A percentile compares a stretch with the other conserved stretches of the same genome.
These are phyloP conservation scores for Diphasiastrum complanatum DNA, from an alignment of 83 land plant genomes.

Conservation along the genomic window DNA sequence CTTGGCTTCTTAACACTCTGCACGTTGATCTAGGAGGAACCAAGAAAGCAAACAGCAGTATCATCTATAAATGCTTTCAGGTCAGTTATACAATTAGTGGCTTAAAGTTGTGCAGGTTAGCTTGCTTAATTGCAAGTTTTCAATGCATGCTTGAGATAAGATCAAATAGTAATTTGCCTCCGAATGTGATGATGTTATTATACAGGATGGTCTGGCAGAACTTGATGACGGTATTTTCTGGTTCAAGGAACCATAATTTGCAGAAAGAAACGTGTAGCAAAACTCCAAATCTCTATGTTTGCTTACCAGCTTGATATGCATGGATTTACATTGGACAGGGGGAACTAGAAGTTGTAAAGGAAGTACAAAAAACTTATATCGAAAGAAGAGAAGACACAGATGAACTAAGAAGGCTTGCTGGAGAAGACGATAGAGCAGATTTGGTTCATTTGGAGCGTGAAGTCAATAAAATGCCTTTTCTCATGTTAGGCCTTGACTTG, in stretches of 20 bases:
- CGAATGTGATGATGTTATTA: too few relatives aligned
- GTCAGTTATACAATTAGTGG: constrained; percentile 25
- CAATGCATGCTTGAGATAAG: too few relatives aligned
- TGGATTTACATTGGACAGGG: constrained; percentile 75
- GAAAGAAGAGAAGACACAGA: constrained; percentile 38
- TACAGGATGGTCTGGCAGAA: too few relatives aligned
- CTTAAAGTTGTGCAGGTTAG: neutral
- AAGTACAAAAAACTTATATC: constrained; percentile 39
- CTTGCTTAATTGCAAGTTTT: too few relatives aligned
- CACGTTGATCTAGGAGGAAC: constrained; percentile 73
- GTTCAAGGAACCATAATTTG: too few relatives aligned
- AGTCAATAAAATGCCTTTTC: constrained; percentile 72
- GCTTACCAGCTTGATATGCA: too few relatives aligned
- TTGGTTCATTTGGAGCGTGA: constrained; percentile 38
- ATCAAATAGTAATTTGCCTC: too few relatives aligned
- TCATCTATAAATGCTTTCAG: constrained; percentile 94
- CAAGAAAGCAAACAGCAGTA: constrained; percentile 56
- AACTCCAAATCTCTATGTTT: too few relatives aligned
- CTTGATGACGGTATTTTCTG: too few relatives aligned
- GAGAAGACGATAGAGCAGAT: constrained; percentile 35
- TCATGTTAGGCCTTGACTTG: constrained; percentile 97
- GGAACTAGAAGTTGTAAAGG: constrained; percentile 93
- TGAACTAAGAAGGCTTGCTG: constrained; percentile 14
- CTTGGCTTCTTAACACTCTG: constrained; percentile 91
- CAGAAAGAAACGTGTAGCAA: too few relatives aligned